A percentile compares a stretch with the other conserved stretches of the same genome.
phyloP scores from a whole-genome alignment of 148 eudicot genomes.

The Silene latifolia region DNA sequence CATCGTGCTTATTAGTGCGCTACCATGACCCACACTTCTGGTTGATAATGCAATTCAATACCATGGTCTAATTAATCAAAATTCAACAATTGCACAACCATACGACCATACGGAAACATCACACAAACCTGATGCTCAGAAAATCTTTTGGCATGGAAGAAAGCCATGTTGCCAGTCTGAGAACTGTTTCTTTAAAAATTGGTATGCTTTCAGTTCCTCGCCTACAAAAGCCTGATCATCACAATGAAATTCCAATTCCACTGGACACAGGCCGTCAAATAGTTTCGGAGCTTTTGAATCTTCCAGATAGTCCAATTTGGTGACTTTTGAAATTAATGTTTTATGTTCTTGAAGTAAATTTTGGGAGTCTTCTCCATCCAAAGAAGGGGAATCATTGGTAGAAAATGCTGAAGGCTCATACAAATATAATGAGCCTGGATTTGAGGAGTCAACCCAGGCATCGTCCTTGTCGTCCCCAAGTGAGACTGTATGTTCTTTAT shows the following conservation, averaged over 20 bases:
- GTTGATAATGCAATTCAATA: too few relatives aligned
- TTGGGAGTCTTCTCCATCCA: constrained; percentile 16
- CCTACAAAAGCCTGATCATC: not conserved
- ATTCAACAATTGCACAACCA: too few relatives aligned
- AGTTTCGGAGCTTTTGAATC: constrained; percentile 10
- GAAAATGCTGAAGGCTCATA: constrained; percentile 40
- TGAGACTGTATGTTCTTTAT: constrained; percentile 41
- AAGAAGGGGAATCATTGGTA: constrained; percentile 15
- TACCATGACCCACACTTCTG: too few relatives aligned
- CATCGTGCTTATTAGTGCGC: too few relatives aligned
- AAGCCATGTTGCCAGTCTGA: constrained; percentile 11
- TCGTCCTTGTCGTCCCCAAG: constrained; percentile 56
- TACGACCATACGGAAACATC: not conserved
- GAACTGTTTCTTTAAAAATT: constrained; percentile 13
- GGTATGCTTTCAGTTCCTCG: constrained; percentile 4
- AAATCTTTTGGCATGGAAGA: constrained; percentile 34
- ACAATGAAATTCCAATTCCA: constrained; percentile 12
- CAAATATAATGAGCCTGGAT: constrained; percentile 24
- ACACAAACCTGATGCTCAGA: constrained; percentile 62
- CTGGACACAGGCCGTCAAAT: constrained; percentile 22
- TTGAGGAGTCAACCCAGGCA: constrained; percentile 21
- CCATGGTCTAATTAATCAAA: too few relatives aligned
- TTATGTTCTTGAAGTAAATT: constrained; percentile 22
- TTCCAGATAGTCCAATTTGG: constrained; percentile 19
- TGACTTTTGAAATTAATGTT: constrained; percentile 26